These are phyloP conservation scores for Rutstroemia sp. DNA, from an alignment of 2,329 filamentous ascomycete genomes.

Conservation along the genomic window DNA sequence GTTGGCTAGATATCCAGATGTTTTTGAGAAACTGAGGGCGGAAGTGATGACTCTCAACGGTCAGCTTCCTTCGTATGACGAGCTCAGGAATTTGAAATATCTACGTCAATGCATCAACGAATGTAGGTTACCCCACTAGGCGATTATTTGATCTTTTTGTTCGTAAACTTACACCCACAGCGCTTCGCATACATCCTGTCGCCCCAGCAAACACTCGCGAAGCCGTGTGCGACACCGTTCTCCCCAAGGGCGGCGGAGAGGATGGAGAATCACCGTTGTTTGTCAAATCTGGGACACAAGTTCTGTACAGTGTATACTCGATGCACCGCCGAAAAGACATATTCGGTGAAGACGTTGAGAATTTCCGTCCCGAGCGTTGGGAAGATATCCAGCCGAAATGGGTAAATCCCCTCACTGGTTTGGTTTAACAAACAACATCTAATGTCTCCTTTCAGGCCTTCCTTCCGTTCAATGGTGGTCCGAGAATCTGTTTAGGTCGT, in stretches of 20 bases:
- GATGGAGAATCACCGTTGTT: conserved; percentile 25
- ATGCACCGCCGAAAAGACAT: conserved; percentile 33
- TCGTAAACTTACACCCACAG: conserved; percentile 9
- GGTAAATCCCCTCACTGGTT: not conserved
- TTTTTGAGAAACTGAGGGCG: conserved; percentile 27
- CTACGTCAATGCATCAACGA: conserved; percentile 49
- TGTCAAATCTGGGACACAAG: conserved; percentile 16
- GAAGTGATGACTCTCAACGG: conserved; percentile 27
- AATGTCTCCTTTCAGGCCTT: conserved; percentile 46
- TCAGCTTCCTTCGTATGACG: conserved; percentile 36
- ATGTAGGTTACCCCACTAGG: conserved; percentile 32
- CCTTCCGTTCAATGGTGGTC: conserved; percentile 65
- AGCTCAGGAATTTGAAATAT: conserved; percentile 45
- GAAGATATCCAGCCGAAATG: conserved; percentile 16
- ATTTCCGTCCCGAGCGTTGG: conserved; percentile 36
- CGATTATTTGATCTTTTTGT: not conserved
- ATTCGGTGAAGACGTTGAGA: conserved; percentile 33
- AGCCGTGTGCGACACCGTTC: conserved; percentile 16
- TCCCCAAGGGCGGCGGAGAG: conserved; percentile 27
- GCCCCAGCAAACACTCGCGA: conserved; percentile 22
- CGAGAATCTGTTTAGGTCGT: conserved; percentile 59
- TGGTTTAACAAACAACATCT: not conserved
- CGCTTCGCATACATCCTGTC: conserved; percentile 33
- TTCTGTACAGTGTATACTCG: conserved; percentile 16
- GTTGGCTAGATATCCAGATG: conserved; percentile 21